A percentile compares a stretch with the other conserved stretches of the same genome.
Evolutionary conservation across 805 yeast genomes (phyloP).

Genomic region (Lachancea fermentati): DNA sequence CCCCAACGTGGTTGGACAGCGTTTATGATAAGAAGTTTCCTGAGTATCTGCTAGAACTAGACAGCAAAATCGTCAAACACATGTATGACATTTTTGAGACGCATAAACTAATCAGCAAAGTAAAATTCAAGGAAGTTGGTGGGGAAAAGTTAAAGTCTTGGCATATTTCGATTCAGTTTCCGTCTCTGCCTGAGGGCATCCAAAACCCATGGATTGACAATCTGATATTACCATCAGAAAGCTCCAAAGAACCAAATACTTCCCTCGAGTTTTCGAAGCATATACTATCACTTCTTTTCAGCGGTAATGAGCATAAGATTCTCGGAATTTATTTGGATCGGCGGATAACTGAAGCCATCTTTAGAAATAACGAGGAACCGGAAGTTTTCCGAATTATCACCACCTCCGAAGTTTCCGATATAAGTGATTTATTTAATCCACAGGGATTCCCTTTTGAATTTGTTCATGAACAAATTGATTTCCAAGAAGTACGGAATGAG

Average conservation of each 20-base stretch:
- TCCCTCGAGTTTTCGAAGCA: constrained; percentile 18
- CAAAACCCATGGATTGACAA: constrained; percentile 30
- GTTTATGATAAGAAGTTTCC: constrained; percentile 15
- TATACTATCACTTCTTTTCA: constrained; percentile 21
- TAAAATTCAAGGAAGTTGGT: constrained; percentile 17
- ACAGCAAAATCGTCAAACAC: constrained; percentile 10
- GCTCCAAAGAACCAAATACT: constrained; percentile 19
- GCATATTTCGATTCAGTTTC: constrained; percentile 23
- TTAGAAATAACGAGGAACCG: constrained; percentile 64
- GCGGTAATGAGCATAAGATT: constrained; percentile 16
- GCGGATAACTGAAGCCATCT: constrained; percentile 38
- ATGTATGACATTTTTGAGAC: constrained; percentile 15
- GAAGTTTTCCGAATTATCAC: constrained; percentile 56
- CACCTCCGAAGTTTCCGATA: constrained; percentile 18
- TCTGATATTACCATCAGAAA: constrained; percentile 20
- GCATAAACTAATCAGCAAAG: constrained; percentile 28
- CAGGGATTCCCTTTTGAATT: constrained; percentile 26
- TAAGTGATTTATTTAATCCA: constrained; percentile 25
- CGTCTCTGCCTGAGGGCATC: constrained; percentile 13
- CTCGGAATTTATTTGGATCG: constrained; percentile 18
- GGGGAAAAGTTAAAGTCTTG: constrained; percentile 18
- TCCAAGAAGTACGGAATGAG: constrained; percentile 37
- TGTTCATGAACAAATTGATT: constrained; percentile 9
- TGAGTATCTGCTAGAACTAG: constrained; percentile 25
- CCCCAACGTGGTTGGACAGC: constrained; percentile 34